Percentiles rank a stretch among this genome's conserved stretches.
These are phyloP conservation scores for Sclerotinia spermophila DNA, from an alignment of 2,329 filamentous ascomycete genomes.

Conservation along the genomic window DNA sequence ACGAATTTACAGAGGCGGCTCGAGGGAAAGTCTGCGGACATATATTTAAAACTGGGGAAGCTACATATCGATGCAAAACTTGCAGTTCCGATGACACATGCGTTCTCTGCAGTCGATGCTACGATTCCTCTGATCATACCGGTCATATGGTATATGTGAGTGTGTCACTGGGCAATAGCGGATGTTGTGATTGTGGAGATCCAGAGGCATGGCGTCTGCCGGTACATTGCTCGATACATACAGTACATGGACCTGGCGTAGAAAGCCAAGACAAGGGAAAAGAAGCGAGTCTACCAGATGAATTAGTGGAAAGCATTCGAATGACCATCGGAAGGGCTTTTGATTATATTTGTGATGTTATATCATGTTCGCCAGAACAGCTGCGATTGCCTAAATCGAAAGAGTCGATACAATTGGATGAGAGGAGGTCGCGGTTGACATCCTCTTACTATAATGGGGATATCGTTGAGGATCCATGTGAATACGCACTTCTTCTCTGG, in stretches of 20 bases:
- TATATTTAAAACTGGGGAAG: conserved; percentile 93
- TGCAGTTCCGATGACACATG: conserved; percentile 95
- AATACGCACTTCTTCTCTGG: conserved; percentile 87
- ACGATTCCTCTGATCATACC: conserved; percentile 90
- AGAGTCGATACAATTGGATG: conserved; percentile 77
- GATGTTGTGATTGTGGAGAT: conserved; percentile 97
- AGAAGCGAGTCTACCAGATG: conserved; percentile 62
- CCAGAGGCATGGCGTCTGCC: conserved; percentile 88
- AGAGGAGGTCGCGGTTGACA: conserved; percentile 71
- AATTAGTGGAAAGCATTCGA: conserved; percentile 72
- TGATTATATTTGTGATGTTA: conserved; percentile 96
- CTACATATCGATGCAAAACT: conserved; percentile 89
- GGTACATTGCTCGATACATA: conserved; percentile 91
- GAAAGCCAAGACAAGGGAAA: conserved; percentile 58
- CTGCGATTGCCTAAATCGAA: conserved; percentile 80
- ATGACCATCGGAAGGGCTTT: conserved; percentile 82
- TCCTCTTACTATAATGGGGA: conserved; percentile 71
- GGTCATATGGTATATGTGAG: conserved; percentile 88
- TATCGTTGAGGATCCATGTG: conserved; percentile 58
- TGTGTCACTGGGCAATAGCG: conserved; percentile 85
- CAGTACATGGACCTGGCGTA: conserved; percentile 49
- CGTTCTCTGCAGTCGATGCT: conserved; percentile 89
- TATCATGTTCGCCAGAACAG: conserved; percentile 96
- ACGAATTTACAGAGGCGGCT: conserved; percentile 89
- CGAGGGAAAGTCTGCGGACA: conserved; percentile 93